phyloP scores from a whole-genome alignment of 2,329 filamentous ascomycete species.

The Corynespora cassiicola region DNA sequence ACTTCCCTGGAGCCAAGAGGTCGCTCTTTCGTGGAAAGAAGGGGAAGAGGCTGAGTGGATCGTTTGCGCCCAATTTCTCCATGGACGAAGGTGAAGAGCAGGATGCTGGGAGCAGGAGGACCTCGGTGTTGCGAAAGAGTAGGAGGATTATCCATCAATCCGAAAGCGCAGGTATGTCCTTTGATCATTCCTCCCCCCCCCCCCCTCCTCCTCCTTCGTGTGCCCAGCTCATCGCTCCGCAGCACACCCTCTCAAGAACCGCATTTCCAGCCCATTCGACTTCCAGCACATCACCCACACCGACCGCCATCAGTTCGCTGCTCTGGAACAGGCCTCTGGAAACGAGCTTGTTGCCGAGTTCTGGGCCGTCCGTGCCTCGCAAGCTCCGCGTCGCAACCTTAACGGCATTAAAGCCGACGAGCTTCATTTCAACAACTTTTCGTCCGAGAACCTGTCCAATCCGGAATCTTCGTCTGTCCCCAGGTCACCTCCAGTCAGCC shows the following conservation, averaged over 20 bases:
- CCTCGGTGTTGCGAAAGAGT: slow-evolving; percentile 41
- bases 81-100: slow-evolving; percentile 32
- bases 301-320: slow-evolving; percentile 60
- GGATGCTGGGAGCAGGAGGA: slow-evolving; percentile 31
- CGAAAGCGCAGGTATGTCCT: slow-evolving; percentile 32
- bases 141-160: slow-evolving; percentile 28
- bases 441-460: slow-evolving; percentile 27
- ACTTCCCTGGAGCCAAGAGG: slow-evolving; percentile 27
- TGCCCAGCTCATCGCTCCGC: slow-evolving; percentile 5
- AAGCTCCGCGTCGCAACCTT: slow-evolving; percentile 56
- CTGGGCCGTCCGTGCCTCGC: slow-evolving; percentile 59
- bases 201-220: neutral
- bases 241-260: slow-evolving; percentile 36
- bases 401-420: slow-evolving; percentile 61
- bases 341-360: slow-evolving; percentile 61
- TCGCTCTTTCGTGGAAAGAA: slow-evolving; percentile 44
- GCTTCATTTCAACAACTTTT: slow-evolving; percentile 42
- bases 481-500: slow-evolving; percentile 32
- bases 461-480: slow-evolving; percentile 25
- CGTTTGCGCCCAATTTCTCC: slow-evolving; percentile 23
- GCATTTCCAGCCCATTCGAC: slow-evolving; percentile 68
- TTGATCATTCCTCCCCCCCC: neutral
- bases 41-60: slow-evolving; percentile 42
- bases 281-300: slow-evolving; percentile 70
- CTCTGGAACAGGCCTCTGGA: slow-evolving; percentile 58